A percentile compares a stretch with the other conserved stretches of the same genome.
These are phyloP conservation scores for Paxillus involutus DNA, from an alignment of 768 basidiomycete genomes.

Conservation along the genomic window DNA sequence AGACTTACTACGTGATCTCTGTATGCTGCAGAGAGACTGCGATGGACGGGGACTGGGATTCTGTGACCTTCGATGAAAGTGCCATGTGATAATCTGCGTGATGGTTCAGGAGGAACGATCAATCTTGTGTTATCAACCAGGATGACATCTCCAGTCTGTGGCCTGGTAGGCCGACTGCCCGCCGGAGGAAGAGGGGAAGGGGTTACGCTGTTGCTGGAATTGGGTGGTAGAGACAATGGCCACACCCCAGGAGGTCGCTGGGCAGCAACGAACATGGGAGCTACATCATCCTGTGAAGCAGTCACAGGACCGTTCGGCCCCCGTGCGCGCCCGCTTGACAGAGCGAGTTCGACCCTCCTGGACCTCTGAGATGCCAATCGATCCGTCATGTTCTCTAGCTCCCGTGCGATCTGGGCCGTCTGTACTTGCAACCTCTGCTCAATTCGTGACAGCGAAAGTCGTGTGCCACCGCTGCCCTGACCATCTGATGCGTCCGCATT, in stretches of 20 bases:
- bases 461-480: constrained; percentile 16
- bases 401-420: constrained; percentile 31
- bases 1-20: constrained; percentile 16
- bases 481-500: constrained; percentile 14
- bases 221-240: neutral
- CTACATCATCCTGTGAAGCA: neutral
- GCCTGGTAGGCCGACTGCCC: constrained; percentile 15
- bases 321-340: neutral
- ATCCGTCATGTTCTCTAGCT: constrained; percentile 32
- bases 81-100: constrained; percentile 24
- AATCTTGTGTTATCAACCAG: constrained; percentile 20
- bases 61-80: constrained; percentile 15
- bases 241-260: neutral
- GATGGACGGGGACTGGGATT: constrained; percentile 9
- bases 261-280: neutral
- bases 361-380: constrained; percentile 21
- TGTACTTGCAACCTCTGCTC: constrained; percentile 30
- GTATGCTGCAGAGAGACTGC: constrained; percentile 20
- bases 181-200: constrained; percentile 3
- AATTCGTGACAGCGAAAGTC: constrained; percentile 22
- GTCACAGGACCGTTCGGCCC: constrained; percentile 4
- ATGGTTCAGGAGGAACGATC: constrained; percentile 20
- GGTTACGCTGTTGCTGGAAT: constrained; percentile 4
- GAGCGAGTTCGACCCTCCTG: constrained; percentile 23
- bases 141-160: constrained; percentile 10